Evolutionary conservation across 2,329 filamentous ascomycete species (phyloP).

Genomic region (Colletotrichum brevisporum): DNA sequence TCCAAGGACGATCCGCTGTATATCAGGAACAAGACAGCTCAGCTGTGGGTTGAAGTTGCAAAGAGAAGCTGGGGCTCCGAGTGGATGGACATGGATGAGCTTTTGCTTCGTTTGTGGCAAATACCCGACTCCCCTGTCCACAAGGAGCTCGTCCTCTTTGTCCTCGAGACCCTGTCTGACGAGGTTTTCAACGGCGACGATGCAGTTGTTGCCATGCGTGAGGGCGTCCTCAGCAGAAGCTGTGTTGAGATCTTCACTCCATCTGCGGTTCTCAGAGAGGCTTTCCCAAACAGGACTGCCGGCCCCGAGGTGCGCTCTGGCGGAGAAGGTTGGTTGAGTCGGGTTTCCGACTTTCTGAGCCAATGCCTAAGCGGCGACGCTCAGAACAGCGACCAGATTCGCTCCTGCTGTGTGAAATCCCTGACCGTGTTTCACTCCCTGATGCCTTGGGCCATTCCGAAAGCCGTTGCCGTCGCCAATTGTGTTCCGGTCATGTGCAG

Average conservation of each 20-base stretch:
- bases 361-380: conserved; percentile 79
- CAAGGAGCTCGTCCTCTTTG: conserved; percentile 88
- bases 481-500: conserved; percentile 80
- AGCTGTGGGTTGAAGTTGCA: conserved; percentile 94
- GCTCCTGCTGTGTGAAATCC: conserved; percentile 80
- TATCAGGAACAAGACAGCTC: conserved; percentile 91
- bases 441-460: conserved; percentile 89
- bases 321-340: conserved; percentile 87
- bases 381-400: conserved; percentile 76
- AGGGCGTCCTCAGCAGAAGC: conserved; percentile 86
- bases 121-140: conserved; percentile 71
- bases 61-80: conserved; percentile 94
- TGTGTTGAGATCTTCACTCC: conserved; percentile 96
- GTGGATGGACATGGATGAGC: conserved; percentile 94
- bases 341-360: conserved; percentile 80
- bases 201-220: conserved; percentile 84
- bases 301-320: conserved; percentile 80
- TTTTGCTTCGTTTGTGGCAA: conserved; percentile 88
- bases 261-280: conserved; percentile 78
- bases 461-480: conserved; percentile 79
- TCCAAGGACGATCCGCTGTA: conserved; percentile 82
- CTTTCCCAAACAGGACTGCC: conserved; percentile 80
- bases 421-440: conserved; percentile 83
- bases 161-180: conserved; percentile 93
- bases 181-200: conserved; percentile 96